Evolutionary conservation across 2,329 filamentous ascomycete species (phyloP).

Genomic region (Laburnicola sp.): DNA sequence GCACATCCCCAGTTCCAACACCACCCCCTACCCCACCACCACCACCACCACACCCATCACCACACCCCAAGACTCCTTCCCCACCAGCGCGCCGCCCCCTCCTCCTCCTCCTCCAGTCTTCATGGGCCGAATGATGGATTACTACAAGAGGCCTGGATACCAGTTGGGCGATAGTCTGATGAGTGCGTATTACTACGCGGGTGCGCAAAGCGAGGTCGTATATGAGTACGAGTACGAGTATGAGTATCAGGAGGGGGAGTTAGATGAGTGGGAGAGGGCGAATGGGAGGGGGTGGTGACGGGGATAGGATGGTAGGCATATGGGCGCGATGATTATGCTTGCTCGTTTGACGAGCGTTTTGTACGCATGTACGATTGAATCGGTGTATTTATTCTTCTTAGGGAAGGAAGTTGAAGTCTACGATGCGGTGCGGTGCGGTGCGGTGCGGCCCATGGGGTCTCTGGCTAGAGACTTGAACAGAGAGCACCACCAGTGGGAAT

Average conservation of each 20-base stretch:
- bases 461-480: no score
- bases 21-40: conserved; percentile 13
- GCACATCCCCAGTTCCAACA: conserved; percentile 3
- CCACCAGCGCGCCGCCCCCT: conserved; percentile 6
- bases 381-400: no score
- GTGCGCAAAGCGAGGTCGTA: no score
- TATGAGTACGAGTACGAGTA: conserved; percentile 15
- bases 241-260: conserved; percentile 22
- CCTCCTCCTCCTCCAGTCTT: no score
- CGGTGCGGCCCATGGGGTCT: no score
- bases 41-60: conserved; percentile 19
- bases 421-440: no score
- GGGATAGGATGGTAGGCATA: no score
- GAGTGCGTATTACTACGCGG: conserved; percentile 30
- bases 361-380: no score
- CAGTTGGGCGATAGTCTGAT: conserved; percentile 37
- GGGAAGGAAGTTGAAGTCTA: no score
- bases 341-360: no score
- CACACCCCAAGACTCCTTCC: conserved; percentile 17
- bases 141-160: conserved; percentile 39
- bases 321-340: no score
- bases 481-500: no score
- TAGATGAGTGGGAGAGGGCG: conserved; percentile 5
- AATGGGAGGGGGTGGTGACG: conserved; percentile 8
- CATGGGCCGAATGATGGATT: conserved; percentile 40